phyloP scores from a whole-genome alignment of 305 asterid genomes.

The Fraxinus paxiana region DNA sequence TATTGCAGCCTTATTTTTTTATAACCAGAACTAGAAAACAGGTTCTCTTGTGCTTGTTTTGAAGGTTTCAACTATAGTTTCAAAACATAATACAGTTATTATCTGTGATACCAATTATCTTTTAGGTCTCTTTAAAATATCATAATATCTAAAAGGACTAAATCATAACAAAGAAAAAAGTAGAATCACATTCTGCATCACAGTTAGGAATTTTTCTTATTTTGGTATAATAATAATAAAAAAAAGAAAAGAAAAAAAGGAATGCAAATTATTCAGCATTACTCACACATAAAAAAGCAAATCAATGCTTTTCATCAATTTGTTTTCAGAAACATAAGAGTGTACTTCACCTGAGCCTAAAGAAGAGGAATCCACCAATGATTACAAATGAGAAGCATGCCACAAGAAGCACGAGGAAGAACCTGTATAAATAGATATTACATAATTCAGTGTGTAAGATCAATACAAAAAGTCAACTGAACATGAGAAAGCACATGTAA shows the following conservation, averaged over 20 bases:
- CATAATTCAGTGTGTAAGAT: conserved; percentile 17
- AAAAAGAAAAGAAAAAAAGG: neutral
- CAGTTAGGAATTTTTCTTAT: neutral
- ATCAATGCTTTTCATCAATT: neutral
- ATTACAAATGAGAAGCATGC: conserved; percentile 81
- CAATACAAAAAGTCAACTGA: conserved; percentile 5
- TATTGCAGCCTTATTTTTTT: neutral
- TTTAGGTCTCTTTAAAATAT: neutral
- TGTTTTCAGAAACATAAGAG: conserved; percentile 11
- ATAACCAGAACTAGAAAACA: neutral
- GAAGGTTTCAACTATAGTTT: conserved; percentile 3
- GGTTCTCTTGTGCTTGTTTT: neutral
- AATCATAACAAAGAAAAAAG: conserved; percentile 15
- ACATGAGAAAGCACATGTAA: conserved; percentile 7
- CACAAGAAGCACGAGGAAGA: conserved; percentile 71
- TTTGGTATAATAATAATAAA: neutral
- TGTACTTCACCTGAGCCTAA: conserved; percentile 64
- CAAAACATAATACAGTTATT: neutral
- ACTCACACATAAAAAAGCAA: neutral
- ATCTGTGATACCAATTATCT: neutral
- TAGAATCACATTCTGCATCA: neutral
- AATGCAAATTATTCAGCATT: neutral
- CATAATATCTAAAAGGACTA: neutral
- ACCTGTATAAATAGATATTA: conserved; percentile 51
- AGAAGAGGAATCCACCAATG: conserved; percentile 93